Percentiles rank a stretch among this genome's conserved stretches.
Conservation (phyloP, 73 alveolate genomes). For the Paramecium sonneborni region DNA sequence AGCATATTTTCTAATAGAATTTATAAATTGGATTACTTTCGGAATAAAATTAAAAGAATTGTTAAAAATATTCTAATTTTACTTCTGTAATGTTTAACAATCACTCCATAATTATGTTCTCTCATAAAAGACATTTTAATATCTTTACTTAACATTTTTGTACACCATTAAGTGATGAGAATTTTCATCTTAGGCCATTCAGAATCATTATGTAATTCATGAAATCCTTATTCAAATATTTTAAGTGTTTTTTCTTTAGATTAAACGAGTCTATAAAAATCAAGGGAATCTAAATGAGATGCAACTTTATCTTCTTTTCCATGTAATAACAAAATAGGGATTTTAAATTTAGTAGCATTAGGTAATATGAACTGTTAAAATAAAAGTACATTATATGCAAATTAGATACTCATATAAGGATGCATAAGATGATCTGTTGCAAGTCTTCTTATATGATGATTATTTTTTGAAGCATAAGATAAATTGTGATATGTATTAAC, state of each 20-base stretch:
- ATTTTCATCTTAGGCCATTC: constrained; percentile 54
- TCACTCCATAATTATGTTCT: constrained; percentile 46
- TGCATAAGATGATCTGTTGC: constrained; percentile 35
- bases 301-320: constrained; percentile 56
- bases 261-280: constrained; percentile 7
- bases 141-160: constrained; percentile 25
- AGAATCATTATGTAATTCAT: constrained; percentile 44
- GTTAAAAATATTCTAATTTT: not conserved
- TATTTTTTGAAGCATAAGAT: constrained; percentile 51
- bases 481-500: constrained; percentile 36
- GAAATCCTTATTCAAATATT: constrained; percentile 37
- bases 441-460: constrained; percentile 14
- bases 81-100: not conserved
- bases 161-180: constrained; percentile 29
- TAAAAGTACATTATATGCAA: constrained; percentile 33
- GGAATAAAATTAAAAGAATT: not conserved
- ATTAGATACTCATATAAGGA: constrained; percentile 45
- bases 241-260: constrained; percentile 46
- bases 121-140: constrained; percentile 47
- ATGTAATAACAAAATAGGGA: constrained; percentile 31
- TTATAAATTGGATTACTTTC: not conserved
- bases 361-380: constrained; percentile 22
- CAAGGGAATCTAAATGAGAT: constrained; percentile 51
- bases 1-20: not conserved
- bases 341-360: constrained; percentile 29